Percentiles rank a stretch among this genome's conserved stretches.
phyloP scores from a whole-genome alignment of 495 filamentous ascomycete species.

The Lindgomyces ingoldianus region DNA sequence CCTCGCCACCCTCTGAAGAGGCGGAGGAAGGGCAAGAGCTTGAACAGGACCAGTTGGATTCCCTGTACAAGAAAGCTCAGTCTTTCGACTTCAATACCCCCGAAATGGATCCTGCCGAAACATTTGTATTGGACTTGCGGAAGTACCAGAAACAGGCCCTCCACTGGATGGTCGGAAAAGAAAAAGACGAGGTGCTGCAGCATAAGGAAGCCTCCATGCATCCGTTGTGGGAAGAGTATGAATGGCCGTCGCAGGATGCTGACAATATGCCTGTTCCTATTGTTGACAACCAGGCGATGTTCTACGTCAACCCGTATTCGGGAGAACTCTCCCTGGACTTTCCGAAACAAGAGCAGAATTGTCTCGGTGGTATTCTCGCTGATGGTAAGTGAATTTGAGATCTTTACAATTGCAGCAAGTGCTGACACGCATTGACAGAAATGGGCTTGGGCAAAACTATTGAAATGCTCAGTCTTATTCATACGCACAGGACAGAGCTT shows the following conservation, averaged over 20 bases:
- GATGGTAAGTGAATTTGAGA: constrained; percentile 70
- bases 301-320: constrained; percentile 96
- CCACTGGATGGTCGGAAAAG: constrained; percentile 93
- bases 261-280: constrained; percentile 72
- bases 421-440: constrained; percentile 40
- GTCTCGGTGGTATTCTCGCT: constrained; percentile 87
- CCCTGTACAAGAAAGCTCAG: constrained; percentile 93
- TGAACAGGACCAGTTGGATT: constrained; percentile 92
- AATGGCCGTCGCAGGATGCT: constrained; percentile 83
- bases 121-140: constrained; percentile 78
- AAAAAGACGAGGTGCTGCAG: constrained; percentile 69
- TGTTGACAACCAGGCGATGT: constrained; percentile 64
- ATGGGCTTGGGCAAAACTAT: constrained; percentile 90
- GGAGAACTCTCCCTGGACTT: constrained; percentile 93
- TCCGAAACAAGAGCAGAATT: constrained; percentile 90
- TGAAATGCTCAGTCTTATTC: constrained; percentile 92
- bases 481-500: constrained; percentile 71
- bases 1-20: constrained; percentile 58
- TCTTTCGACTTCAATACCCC: constrained; percentile 94
- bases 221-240: constrained; percentile 95
- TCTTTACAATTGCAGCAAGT: not conserved
- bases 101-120: constrained; percentile 74
- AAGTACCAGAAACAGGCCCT: constrained; percentile 96
- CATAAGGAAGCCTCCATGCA: constrained; percentile 79
- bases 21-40: constrained; percentile 89